Conservation (phyloP, 306 rosid genomes). For the Rosa rugosa region DNA sequence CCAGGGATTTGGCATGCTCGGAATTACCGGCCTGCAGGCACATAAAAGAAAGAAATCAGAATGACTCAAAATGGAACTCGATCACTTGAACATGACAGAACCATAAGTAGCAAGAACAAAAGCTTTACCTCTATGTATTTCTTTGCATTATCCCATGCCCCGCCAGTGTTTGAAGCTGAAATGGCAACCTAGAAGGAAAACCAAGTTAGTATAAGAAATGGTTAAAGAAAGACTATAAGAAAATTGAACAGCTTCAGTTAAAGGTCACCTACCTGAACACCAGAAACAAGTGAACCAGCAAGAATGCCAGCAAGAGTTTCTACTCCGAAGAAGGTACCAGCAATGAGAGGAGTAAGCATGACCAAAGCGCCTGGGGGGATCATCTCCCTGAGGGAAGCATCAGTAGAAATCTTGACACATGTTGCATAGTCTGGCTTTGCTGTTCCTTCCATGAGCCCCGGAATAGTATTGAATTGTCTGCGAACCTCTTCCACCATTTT, state of each 20-base stretch:
- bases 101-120: constrained; percentile 15
- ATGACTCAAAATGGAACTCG: neutral
- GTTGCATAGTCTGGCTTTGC: constrained; percentile 70
- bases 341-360: constrained; percentile 62
- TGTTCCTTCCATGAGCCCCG: constrained; percentile 56
- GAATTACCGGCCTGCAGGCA: constrained; percentile 47
- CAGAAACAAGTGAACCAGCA: constrained; percentile 74
- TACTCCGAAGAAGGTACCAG: constrained; percentile 69
- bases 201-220: neutral
- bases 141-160: constrained; percentile 72
- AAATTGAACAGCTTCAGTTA: neutral
- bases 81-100: neutral
- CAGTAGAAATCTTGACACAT: constrained; percentile 67
- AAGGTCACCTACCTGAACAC: constrained; percentile 56
- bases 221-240: neutral
- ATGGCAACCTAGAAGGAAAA: constrained; percentile 49
- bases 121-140: constrained; percentile 58
- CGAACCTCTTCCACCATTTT: constrained; percentile 81
- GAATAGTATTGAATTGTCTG: constrained; percentile 56
- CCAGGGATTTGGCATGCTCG: constrained; percentile 61
- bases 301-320: constrained; percentile 73
- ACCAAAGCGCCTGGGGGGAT: constrained; percentile 74
- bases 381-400: constrained; percentile 72
- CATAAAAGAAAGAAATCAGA: neutral
- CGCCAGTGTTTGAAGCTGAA: constrained; percentile 73